Conservation (phyloP, 352 stramenopile genomes). For the Globisporangium cystogenes region DNA sequence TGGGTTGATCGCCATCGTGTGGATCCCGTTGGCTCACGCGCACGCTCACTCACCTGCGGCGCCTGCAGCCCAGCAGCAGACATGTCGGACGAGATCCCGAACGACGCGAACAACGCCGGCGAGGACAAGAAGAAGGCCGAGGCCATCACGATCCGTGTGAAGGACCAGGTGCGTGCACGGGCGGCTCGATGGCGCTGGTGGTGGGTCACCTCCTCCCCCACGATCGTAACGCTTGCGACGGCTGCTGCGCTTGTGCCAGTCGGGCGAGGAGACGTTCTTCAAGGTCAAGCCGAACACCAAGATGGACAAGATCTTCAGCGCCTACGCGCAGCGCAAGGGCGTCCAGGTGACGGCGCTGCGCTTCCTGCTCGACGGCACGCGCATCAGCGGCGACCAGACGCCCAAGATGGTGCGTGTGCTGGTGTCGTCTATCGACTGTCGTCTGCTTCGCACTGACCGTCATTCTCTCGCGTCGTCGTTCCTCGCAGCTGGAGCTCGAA, state of each 20-base stretch:
- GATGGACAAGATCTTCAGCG: conserved; percentile 98
- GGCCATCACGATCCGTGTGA: conserved; percentile 86
- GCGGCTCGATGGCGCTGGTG: no score
- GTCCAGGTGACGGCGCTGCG: conserved; percentile 86
- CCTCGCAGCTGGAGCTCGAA: conserved; percentile 93
- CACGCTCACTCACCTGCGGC: not conserved
- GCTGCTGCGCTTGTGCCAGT: conserved; percentile 26
- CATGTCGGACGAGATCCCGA: conserved; percentile 61
- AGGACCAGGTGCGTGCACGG: conserved; percentile 70
- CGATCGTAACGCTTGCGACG: not conserved
- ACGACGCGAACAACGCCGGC: conserved; percentile 34
- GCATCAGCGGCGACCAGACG: conserved; percentile 92
- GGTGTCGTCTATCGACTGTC: not conserved
- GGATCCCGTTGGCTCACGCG: no score
- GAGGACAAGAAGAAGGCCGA: conserved; percentile 87
- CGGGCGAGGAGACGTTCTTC: conserved; percentile 96
- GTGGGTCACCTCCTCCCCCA: no score
- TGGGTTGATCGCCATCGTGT: no score
- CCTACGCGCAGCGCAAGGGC: conserved; percentile 94
- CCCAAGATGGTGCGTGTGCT: conserved; percentile 79
- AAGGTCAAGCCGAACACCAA: conserved; percentile 99
- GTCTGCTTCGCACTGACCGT: not conserved
- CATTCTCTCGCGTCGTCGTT: no score
- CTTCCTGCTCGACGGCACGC: conserved; percentile 96
- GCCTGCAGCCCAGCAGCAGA: not conserved